These are phyloP conservation scores for Fusarium paranaense DNA, from an alignment of 2,329 filamentous ascomycete genomes.

Conservation along the genomic window DNA sequence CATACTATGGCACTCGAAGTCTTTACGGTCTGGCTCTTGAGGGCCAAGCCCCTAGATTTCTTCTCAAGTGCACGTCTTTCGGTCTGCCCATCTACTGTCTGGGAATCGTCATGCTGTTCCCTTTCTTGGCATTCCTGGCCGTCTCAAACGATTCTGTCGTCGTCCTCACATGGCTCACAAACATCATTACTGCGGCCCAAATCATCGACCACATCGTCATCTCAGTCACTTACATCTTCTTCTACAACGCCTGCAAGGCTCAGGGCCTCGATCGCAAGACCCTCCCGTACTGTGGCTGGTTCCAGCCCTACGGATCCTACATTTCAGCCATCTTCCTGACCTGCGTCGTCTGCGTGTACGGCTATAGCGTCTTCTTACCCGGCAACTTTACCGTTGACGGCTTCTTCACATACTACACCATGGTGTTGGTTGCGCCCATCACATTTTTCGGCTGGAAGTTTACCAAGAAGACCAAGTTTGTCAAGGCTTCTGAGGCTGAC, in stretches of 20 bases:
- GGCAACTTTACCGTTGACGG: neutral
- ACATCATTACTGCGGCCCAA: conserved; percentile 8
- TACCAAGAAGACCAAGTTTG: conserved; percentile 11
- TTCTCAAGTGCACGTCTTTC: conserved; percentile 11
- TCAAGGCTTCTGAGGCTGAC: conserved; percentile 1
- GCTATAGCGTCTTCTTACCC: conserved; percentile 3
- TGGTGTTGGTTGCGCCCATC: conserved; percentile 1
- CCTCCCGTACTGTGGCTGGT: conserved; percentile 3
- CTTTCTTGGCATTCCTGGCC: conserved; percentile 6
- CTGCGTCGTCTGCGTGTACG: conserved; percentile 1
- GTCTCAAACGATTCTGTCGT: conserved; percentile 8
- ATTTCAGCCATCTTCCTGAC: conserved; percentile 1
- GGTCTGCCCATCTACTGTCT: conserved; percentile 9
- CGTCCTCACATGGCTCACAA: conserved; percentile 11
- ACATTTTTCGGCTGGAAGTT: conserved; percentile 9
- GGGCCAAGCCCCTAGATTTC: conserved; percentile 6
- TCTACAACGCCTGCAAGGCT: conserved; percentile 12
- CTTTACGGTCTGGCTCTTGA: conserved; percentile 9
- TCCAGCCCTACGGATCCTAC: conserved; percentile 7
- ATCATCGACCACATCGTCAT: conserved; percentile 15
- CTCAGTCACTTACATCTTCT: conserved; percentile 9
- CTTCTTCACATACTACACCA: conserved; percentile 16
- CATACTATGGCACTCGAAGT: conserved; percentile 5
- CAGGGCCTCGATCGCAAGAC: conserved; percentile 10
- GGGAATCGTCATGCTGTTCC: conserved; percentile 7